phyloP scores from a whole-genome alignment of 805 yeast species.

The Saturnispora besseyi region DNA sequence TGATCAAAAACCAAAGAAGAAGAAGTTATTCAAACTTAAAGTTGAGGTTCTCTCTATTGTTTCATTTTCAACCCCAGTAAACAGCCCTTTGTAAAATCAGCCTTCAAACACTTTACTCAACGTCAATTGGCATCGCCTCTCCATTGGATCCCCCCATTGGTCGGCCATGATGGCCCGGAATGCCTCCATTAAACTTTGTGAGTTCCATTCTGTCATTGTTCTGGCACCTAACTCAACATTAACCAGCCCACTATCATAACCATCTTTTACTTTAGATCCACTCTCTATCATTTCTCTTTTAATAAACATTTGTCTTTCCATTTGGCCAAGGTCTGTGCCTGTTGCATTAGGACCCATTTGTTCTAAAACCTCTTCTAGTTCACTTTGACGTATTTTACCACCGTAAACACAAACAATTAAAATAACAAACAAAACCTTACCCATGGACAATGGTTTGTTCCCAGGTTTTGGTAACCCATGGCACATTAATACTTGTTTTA shows the following conservation, averaged over 20 bases:
- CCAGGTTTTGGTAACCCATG: slow-evolving; percentile 22
- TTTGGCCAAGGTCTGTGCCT: not conserved
- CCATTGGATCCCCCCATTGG: slow-evolving; percentile 20
- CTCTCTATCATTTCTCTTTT: not conserved
- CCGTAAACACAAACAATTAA: slow-evolving; percentile 21
- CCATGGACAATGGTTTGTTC: slow-evolving; percentile 18
- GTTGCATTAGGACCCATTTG: not conserved
- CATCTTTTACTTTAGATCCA: not conserved
- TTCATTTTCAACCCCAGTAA: not conserved
- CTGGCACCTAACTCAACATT: slow-evolving; percentile 25
- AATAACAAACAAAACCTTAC: slow-evolving; percentile 22
- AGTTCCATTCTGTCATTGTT: slow-evolving; percentile 20
- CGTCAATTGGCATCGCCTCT: not conserved
- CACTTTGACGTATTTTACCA: slow-evolving; percentile 23
- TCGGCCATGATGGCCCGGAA: slow-evolving; percentile 21
- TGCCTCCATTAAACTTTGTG: slow-evolving; percentile 19
- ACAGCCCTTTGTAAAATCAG: not conserved
- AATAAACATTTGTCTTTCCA: not conserved
- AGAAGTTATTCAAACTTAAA: not conserved
- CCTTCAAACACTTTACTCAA: slow-evolving; percentile 1
- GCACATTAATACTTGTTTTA: slow-evolving; percentile 10
- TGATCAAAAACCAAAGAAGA: not conserved
- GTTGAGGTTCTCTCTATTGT: not conserved
- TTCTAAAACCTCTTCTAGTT: slow-evolving; percentile 18
- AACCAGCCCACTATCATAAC: slow-evolving; percentile 18